Conservation (phyloP, 2,329 filamentous ascomycete genomes). For the Orbilia brochopaga region DNA sequence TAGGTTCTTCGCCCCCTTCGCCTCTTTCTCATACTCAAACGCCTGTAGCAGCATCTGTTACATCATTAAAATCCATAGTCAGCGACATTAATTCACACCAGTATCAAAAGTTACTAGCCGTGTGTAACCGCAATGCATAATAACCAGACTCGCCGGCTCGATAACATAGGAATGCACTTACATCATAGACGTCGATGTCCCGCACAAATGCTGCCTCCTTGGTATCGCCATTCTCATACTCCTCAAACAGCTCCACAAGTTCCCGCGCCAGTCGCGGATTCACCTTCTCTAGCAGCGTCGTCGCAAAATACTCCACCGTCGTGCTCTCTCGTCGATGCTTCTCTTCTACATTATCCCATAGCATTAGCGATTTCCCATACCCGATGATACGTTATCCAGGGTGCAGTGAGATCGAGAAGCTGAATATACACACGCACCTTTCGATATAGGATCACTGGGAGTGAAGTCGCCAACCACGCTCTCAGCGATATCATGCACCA, state of each 20-base stretch:
- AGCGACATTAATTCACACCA: neutral
- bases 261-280: conserved; percentile 23
- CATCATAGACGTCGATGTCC: conserved; percentile 47
- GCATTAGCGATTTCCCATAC: too few relatives aligned
- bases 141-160: too few relatives aligned
- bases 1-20: conserved; percentile 24
- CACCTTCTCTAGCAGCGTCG: conserved; percentile 22
- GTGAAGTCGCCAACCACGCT: conserved; percentile 47
- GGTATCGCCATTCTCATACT: conserved; percentile 31
- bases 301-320: conserved; percentile 38
- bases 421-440: conserved; percentile 19
- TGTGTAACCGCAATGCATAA: too few relatives aligned
- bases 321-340: conserved; percentile 45
- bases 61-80: neutral
- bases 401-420: too few relatives aligned
- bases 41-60: conserved; percentile 40
- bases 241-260: conserved; percentile 34
- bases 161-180: conserved; percentile 1
- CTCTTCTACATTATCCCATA: conserved; percentile 13
- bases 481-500: conserved; percentile 50
- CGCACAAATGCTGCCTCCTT: conserved; percentile 42
- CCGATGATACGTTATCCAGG: too few relatives aligned
- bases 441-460: conserved; percentile 41
- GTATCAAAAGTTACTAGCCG: too few relatives aligned
- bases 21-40: conserved; percentile 43